These are phyloP conservation scores for Backusella macrospora DNA, from an alignment of 192 early-diverging fungal genomes.

Conservation along the genomic window DNA sequence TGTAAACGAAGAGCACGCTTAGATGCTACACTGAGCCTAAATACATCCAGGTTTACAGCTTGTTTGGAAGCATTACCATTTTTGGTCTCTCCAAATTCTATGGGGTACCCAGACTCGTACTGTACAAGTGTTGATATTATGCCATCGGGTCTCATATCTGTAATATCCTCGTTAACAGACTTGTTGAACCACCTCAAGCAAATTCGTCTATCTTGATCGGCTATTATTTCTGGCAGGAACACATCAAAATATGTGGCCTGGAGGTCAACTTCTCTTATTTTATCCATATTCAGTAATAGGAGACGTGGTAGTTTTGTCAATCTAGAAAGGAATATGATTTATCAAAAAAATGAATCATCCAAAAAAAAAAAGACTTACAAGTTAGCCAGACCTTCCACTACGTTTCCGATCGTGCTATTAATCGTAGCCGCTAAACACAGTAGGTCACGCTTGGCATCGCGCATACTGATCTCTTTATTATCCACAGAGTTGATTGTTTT, in stretches of 20 bases:
- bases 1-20: conserved; percentile 18
- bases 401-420: not conserved
- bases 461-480: not conserved
- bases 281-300: conserved; percentile 1
- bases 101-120: conserved; percentile 11
- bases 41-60: conserved; percentile 16
- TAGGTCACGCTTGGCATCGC: conserved; percentile 13
- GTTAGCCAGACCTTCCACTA: conserved; percentile 18
- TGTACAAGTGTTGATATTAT: conserved; percentile 19
- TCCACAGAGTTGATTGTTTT: conserved; percentile 21
- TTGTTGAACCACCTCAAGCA: not conserved
- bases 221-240: conserved; percentile 19
- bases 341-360: not conserved
- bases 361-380: conserved; percentile 24
- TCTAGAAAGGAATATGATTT: conserved; percentile 20
- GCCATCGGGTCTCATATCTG: conserved; percentile 14
- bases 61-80: conserved; percentile 19
- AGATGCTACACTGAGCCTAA: conserved; percentile 14
- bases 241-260: conserved; percentile 22
- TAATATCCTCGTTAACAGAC: not conserved
- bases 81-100: conserved; percentile 21
- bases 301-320: conserved; percentile 21
- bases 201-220: conserved; percentile 14
- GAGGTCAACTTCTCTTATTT: conserved; percentile 15
- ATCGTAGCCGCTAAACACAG: conserved; percentile 20